Evolutionary conservation across 306 rosid genomes (phyloP), one percentile per base, ranked within the genome.

Genomic region (Lablab purpureus): DNA sequence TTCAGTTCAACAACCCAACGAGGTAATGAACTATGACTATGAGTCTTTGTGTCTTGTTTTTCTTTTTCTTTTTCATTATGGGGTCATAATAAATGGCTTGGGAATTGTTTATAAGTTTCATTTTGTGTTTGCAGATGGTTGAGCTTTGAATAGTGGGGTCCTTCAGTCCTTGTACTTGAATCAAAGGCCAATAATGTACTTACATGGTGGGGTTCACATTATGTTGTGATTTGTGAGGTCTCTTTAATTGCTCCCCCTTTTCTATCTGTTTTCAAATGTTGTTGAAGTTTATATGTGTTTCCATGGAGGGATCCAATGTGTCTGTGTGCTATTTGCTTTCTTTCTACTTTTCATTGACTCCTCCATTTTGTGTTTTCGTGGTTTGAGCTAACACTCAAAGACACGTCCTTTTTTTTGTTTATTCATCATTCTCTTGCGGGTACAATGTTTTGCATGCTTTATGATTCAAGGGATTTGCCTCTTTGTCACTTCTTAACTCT

Each of bases 241-340:
- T 17, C 69, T 68, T 81, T 41, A 45, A 47, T 74, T 58, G 43
- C 47, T 75, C 71, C 59, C 56, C 10, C 25, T 11, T 47, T 64
- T 32, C 43, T 15, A 43, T 67, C 46, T 58, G 52, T 28, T 78
- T 45, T 12, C 56, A 68, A 50, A 49, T 51, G 81, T 47, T 25
- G 52, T 83, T 82, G 65, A 70, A 65, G 64, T 81, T 81, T 55
- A 66, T 75, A 18, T 81, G 88, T 81, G 85, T 83, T 84, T 83
- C 84, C 79, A 71, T 71, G 67, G 82, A 84, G 91, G 93, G 88
- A 81, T 91, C 88, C 93, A 74, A 74, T 76, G 87, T 73, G 62
- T 79, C 45, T 47, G 69, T 69, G 28, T 56, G 45, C 54, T 67
- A 7, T 67, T 67, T 82, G 73, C 70, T 76, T 84, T 80, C 63